Percentiles rank a stretch among this genome's conserved stretches.
Conservation (phyloP, 2,329 filamentous ascomycete species). For the Dothistroma septosporum region DNA sequence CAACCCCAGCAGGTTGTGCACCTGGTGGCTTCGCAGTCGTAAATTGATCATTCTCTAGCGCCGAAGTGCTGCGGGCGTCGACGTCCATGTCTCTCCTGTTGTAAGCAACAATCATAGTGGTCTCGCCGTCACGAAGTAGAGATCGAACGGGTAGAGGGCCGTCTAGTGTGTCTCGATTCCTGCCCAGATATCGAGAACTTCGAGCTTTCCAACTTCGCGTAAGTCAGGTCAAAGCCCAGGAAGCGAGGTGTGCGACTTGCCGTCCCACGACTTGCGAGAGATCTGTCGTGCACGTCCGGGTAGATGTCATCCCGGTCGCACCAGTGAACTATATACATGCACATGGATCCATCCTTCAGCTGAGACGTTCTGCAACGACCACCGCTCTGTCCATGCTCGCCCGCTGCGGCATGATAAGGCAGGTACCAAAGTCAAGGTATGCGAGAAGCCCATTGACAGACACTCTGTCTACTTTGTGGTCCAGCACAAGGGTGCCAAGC, state of each 20-base stretch:
- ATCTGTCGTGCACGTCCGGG: conserved; percentile 4
- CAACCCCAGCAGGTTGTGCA: not conserved
- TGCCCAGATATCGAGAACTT: not conserved
- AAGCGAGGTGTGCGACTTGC: not conserved
- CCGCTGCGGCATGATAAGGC: not conserved
- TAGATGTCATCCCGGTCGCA: conserved; percentile 5
- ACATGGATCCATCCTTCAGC: not conserved
- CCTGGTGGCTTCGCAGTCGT: not conserved
- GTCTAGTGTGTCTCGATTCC: not conserved
- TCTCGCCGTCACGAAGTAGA: not conserved
- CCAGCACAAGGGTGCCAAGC: not conserved
- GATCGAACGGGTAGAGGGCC: not conserved
- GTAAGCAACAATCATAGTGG: not conserved
- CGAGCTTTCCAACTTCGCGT: not conserved
- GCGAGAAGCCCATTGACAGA: not conserved
- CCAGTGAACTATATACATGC: not conserved
- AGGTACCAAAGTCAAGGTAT: not conserved
- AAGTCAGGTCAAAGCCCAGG: not conserved
- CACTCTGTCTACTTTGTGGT: not conserved
- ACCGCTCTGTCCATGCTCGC: not conserved
- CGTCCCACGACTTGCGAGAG: conserved; percentile 3
- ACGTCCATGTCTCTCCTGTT: not conserved
- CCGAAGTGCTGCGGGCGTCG: not conserved
- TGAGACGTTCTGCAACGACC: not conserved
- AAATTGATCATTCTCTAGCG: conserved; percentile 5